Base-by-base conservation (phyloP, 2,329 filamentous ascomycete genomes). In the Ceratocystis diversiconidia region DNA sequence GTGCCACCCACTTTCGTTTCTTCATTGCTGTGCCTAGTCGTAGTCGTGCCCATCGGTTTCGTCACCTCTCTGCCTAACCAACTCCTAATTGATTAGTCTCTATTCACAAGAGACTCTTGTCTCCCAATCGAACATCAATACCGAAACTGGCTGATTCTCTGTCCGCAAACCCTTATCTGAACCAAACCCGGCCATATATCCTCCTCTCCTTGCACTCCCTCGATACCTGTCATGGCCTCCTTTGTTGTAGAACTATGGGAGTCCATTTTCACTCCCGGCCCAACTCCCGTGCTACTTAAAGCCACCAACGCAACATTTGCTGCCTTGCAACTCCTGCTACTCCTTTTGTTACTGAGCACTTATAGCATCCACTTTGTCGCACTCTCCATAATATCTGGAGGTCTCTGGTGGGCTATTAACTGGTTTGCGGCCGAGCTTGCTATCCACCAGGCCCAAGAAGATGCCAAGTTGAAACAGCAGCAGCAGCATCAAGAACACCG, bases 381-480 rank as follows among this genome's bases (percentile, higher is more conserved):
- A 66, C 82, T 99, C 5, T 95, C 90, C 12, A 72, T 86, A 67
- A 79, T 99, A 8, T 90, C 85, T 69, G 92, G 78, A 41, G 88
- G 89, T 3, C 80, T 97, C 44, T 99, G 94, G 94, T 91, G 84
- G 79, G 85, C 88, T 66, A 92, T 97, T 77, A 97, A 97, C 81
- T 99, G 94, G 94, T 97, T 99, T 73, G 91, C 90, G 65, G 77
- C 77, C 59, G 92, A 85, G 77, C 73, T 85, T 61, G 76, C 76
- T 68, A 73, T 73, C 62, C 77, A 77, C 46, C 73, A 76, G 71
- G 71, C 68, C n/a, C 70, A 70, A 46, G 80, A 82, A 72, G 76
- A 67, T 25, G 61, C 65, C n/a, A 55, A 66, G 46, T 36, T 41
- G 22, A 50, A 48, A 12, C 36, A 64, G 48, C 48, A 72, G 50